A percentile compares a stretch with the other conserved stretches of the same genome.
Evolutionary conservation across 2,329 filamentous ascomycete genomes (phyloP).

Genomic region (Periconia sp.): DNA sequence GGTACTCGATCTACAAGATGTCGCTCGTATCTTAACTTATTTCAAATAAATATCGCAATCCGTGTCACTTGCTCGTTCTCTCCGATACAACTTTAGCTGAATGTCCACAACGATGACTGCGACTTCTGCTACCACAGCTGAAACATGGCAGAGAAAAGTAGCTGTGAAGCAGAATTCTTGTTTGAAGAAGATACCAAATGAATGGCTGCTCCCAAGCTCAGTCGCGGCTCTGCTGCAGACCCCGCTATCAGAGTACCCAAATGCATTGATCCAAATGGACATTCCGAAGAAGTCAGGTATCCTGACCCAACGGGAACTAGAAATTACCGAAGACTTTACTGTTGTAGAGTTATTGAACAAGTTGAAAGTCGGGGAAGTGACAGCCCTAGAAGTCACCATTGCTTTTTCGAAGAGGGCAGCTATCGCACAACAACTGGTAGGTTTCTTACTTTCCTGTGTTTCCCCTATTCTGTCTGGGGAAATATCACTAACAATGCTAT

Average conservation of each 20-base stretch:
- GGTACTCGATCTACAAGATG: no score
- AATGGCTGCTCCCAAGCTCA: constrained; percentile 49
- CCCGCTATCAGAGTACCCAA: constrained; percentile 14
- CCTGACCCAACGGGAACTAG: constrained; percentile 57
- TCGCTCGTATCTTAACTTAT: no score
- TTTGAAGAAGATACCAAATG: constrained; percentile 48
- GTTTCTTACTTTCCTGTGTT: constrained; percentile 4
- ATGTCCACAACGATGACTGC: no score
- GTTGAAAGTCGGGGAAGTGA: constrained; percentile 48
- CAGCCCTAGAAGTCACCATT: constrained; percentile 54
- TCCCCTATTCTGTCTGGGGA: no score
- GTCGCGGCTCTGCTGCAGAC: no score
- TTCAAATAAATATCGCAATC: no score
- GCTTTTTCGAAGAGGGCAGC: constrained; percentile 60
- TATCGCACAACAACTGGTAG: constrained; percentile 59
- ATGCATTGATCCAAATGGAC: constrained; percentile 49
- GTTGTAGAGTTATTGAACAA: constrained; percentile 45
- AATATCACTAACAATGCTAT: no score
- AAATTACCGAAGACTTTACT: constrained; percentile 49
- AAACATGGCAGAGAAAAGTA: no score
- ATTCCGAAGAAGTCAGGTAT: constrained; percentile 61
- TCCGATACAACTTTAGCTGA: no score
- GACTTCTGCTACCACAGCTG: no score
- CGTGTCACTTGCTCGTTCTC: no score
- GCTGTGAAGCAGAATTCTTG: no score